Evolutionary conservation across 2,329 filamentous ascomycete species (phyloP), one percentile per base, ranked within the genome.

Genomic region (Iodosphaeria phyllophila): DNA sequence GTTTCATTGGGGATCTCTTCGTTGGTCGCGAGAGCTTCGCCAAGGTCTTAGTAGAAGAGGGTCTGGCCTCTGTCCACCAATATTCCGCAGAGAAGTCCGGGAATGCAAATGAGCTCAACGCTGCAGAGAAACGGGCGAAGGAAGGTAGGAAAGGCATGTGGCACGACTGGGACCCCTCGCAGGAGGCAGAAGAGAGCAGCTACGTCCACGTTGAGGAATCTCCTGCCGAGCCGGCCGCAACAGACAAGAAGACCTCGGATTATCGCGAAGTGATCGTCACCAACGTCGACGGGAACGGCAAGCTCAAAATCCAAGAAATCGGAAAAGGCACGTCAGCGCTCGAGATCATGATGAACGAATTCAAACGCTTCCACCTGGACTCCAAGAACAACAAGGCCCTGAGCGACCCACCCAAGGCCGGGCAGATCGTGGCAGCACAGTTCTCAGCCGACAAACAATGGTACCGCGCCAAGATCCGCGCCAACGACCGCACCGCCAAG

Each of bases 31-130:
- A 95, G 53, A 95, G 79, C 56, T 92, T 98, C 44, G 80, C 84
- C 41, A 93, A 92, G 59, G 51, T 80, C 3, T 65, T 98, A 2
- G 71, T 98, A 2, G 89, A 95, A 50, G 89, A 98, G 52, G 89
- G 89, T 32, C 63, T 93, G 16, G 86, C 89, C 10, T 75, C 75
- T 12, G 86, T 98, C 10, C 86, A 95, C 47, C 72, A 75, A 28
- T 95, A 92, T 56, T 93, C 86, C 13, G 89, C 89, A 1, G 86
- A 98, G 55, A 92, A 92, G 58, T 77, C 80, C 10, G 86, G 84
- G 34, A 89, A 93, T 43, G 74, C 77, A 8, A 69, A 65, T 18
- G 86, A 95, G 53, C 69, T 95, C 6, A 74, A 86, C 41, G 75
- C 75, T 8, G 89, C 89, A 0, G 80, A 98, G 55, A 62, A 78